phyloP scores from a whole-genome alignment of 2,329 filamentous ascomycete genomes.

The Alternaria conjuncta region DNA sequence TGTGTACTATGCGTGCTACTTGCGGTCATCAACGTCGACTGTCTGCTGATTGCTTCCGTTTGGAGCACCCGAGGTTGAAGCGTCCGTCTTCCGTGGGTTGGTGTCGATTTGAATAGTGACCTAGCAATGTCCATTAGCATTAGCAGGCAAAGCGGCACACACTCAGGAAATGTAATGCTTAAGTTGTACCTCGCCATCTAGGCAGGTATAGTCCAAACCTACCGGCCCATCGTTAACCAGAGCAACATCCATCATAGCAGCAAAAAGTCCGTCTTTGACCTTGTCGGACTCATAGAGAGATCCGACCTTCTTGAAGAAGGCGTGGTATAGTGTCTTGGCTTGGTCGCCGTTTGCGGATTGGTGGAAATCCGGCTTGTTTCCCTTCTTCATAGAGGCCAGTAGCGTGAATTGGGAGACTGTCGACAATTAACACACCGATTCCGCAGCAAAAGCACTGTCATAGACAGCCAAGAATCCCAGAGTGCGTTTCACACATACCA shows the following conservation, averaged over 20 bases:
- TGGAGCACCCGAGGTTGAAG: conserved; percentile 25
- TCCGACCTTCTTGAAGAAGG: conserved; percentile 79
- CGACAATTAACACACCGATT: conserved; percentile 16
- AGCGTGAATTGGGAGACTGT: conserved; percentile 96
- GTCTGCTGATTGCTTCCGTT: conserved; percentile 10
- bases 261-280: conserved; percentile 95
- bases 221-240: conserved; percentile 84
- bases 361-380: conserved; percentile 94
- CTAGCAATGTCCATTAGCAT: conserved; percentile 31
- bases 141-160: not conserved
- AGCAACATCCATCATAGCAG: conserved; percentile 98
- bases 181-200: conserved; percentile 62
- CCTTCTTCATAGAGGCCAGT: conserved; percentile 91
- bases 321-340: conserved; percentile 80
- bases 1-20: conserved; percentile 1
- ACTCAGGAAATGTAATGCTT: conserved; percentile 16
- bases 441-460: not conserved
- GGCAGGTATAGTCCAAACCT: conserved; percentile 65
- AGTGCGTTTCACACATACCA: conserved; percentile 63
- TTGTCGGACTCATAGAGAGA: conserved; percentile 73
- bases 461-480: not conserved
- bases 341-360: conserved; percentile 80
- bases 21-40: conserved; percentile 33
- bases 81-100: conserved; percentile 51
- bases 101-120: conserved; percentile 59